Evolutionary conservation across 2,329 filamentous ascomycete genomes (phyloP), one percentile per base, ranked within the genome.

Genomic region (Basipetospora sp.): DNA sequence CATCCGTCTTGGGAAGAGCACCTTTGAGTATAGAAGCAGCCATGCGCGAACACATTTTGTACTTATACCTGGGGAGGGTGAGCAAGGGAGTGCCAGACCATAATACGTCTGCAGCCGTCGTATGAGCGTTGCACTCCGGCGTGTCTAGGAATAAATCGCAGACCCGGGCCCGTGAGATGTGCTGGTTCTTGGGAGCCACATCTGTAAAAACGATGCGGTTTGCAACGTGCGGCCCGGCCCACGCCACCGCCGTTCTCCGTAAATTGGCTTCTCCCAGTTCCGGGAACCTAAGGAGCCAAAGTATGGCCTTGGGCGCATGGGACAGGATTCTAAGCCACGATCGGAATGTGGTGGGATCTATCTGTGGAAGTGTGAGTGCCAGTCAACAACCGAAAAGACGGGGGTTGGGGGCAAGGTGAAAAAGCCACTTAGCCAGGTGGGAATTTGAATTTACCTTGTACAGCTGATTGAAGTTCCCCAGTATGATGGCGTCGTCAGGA

Each of bases 31-130:
- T 96, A 9, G 85, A 94, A 5, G 90, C 87, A 5, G 88, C 90
- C 81, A 98, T 98, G 38, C 90, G 81, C 31, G 85, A 93, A 58
- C 90, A 98, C 90, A 98, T 98, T 59, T 98, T 98, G 61, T 94
- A 94, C 36, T 81, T 74, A 56, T 96, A 94, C 26, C 90, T 74
- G 9, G 90, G 87, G 20, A 90, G 67, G 0, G 90, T 98, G 19
- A 98, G 66, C 16, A 98, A 64, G 4, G 90, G 90, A 1, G 90
- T 96, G 48, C 87, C 92, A 37, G 83, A 92, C 90, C 90, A 98
- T 5, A 98, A 66, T 1, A 96, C 80, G 51, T 98, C 90, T 10
- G 90, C 92, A 2, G 90, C 90, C 2, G 90, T 98, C 1, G 90
- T 98, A 56, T 98, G 90, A 2, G 87, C 90, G 52, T 98, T 98